phyloP scores from a whole-genome alignment of 2,329 filamentous ascomycete genomes.

The Emergomyces orientalis region DNA sequence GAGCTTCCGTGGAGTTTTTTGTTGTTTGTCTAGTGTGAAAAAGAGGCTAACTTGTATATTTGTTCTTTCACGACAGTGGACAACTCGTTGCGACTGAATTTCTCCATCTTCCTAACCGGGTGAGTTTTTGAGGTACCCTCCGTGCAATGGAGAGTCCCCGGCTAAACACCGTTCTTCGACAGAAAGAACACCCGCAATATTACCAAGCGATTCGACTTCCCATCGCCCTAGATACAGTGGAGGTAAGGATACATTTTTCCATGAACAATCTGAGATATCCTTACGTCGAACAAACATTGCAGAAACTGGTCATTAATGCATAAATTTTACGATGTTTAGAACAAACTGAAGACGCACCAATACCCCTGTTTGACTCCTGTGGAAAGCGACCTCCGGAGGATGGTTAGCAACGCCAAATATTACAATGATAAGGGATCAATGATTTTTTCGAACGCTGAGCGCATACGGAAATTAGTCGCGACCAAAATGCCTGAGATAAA shows the following conservation, averaged over 20 bases:
- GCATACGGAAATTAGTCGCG: slow-evolving; percentile 73
- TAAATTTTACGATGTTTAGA: slow-evolving; percentile 22
- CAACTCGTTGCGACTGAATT: slow-evolving; percentile 68
- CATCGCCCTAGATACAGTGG: slow-evolving; percentile 66
- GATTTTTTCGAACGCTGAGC: slow-evolving; percentile 74
- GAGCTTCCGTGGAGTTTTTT: neutral
- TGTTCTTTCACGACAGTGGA: slow-evolving; percentile 42
- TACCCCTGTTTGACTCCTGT: slow-evolving; percentile 64
- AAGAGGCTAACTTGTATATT: neutral
- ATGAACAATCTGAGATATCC: neutral
- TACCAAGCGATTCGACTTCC: slow-evolving; percentile 69
- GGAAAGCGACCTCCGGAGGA: slow-evolving; percentile 78
- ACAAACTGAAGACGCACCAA: slow-evolving; percentile 58
- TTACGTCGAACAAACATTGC: neutral
- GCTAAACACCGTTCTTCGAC: slow-evolving; percentile 17
- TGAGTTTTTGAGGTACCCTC: slow-evolving; percentile 22
- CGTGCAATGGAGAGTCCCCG: too few relatives aligned
- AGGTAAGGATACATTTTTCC: slow-evolving; percentile 37
- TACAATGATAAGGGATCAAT: slow-evolving; percentile 66
- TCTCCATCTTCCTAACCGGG: slow-evolving; percentile 56
- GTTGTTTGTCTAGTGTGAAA: neutral
- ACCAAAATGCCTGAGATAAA: slow-evolving; percentile 84
- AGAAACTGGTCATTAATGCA: neutral
- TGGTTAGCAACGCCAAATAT: slow-evolving; percentile 79
- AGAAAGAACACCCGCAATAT: slow-evolving; percentile 58